phyloP scores from a whole-genome alignment of 1,139 yeast genomes.

The Yamadazyma friedrichii region DNA sequence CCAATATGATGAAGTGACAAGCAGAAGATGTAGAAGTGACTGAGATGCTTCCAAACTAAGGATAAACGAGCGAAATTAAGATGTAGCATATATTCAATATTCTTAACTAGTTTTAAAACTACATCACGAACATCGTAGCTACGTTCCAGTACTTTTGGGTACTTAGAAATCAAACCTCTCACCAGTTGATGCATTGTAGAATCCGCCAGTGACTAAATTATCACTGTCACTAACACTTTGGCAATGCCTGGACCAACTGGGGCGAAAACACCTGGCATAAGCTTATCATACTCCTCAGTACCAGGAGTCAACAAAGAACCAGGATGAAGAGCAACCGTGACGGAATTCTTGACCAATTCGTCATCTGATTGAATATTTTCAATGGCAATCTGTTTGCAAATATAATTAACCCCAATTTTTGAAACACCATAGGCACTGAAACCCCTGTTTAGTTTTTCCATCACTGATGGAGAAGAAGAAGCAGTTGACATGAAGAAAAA shows the following conservation, averaged over 20 bases:
- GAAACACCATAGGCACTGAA: slow-evolving; percentile 14
- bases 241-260: neutral
- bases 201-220: neutral
- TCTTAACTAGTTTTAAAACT: too few relatives aligned
- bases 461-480: slow-evolving; percentile 5
- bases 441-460: slow-evolving; percentile 1
- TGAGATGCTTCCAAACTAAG: too few relatives aligned
- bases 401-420: slow-evolving; percentile 11
- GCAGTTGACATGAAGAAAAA: slow-evolving; percentile 9
- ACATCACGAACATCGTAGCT: too few relatives aligned
- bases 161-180: neutral
- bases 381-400: slow-evolving; percentile 9
- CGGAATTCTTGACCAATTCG: slow-evolving; percentile 6
- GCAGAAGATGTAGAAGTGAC: too few relatives aligned
- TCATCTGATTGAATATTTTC: slow-evolving; percentile 8
- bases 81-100: too few relatives aligned
- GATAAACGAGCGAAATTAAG: too few relatives aligned
- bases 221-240: neutral
- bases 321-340: slow-evolving; percentile 11
- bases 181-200: neutral
- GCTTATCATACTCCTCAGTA: slow-evolving; percentile 1
- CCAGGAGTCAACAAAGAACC: slow-evolving; percentile 8
- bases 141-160: too few relatives aligned
- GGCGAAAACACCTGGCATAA: neutral
- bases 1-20: too few relatives aligned